Evolutionary conservation across 1,284 basidiomycete genomes (phyloP), one percentile per base, ranked within the genome.

Genomic region (Apiotrichum laibachii): DNA sequence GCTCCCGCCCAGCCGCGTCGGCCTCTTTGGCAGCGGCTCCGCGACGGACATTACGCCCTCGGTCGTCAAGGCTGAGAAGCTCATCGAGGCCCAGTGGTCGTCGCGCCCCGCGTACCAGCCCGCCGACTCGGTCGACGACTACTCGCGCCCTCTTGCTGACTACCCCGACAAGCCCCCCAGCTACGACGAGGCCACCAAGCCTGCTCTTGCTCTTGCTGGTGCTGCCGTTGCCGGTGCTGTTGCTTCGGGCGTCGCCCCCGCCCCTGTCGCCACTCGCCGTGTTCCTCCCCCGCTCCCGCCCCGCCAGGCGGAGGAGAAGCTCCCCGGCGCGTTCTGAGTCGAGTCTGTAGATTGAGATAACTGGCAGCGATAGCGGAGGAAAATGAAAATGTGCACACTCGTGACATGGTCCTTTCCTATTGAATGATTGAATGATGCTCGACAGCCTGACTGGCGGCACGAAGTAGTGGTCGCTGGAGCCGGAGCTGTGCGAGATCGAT

Each of bases 1-100:
- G 1, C 69, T 78, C 21, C 67, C 70, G 18, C 73, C 74, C 2
- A 12, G 45, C 42, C 65, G 69, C 53, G 69, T 70, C 19, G 75
- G 75, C 16, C 62, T 75, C 42, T 75, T 69, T 55, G 75, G 75
- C 26, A 70, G 67, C 40, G 75, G 75, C 16, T 60, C 52, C n/a
- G 60, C 70, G 12, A 60, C 59, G 13, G 70, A 75, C 50, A 51
- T 71, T 2, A 72, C 68, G 13, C 58, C 71, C 3, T 68, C 72
- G 42, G 70, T 77, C 7, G 71, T 74, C 47, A 49, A 46, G 22
- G 68, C 69, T 11, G 71, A 75, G 45, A 46, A 45, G 35, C 45
- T 50, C 48, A 62, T 65, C 21, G 60, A 65, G 53, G 43, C 35
- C 15, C 37, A 51, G 31, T 65, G 63, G 63, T 56, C 53, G 35